A percentile compares a stretch with the other conserved stretches of the same genome.
These are phyloP conservation scores for Jamesozyma hellenica DNA, from an alignment of 805 yeast species.

Conservation along the genomic window DNA sequence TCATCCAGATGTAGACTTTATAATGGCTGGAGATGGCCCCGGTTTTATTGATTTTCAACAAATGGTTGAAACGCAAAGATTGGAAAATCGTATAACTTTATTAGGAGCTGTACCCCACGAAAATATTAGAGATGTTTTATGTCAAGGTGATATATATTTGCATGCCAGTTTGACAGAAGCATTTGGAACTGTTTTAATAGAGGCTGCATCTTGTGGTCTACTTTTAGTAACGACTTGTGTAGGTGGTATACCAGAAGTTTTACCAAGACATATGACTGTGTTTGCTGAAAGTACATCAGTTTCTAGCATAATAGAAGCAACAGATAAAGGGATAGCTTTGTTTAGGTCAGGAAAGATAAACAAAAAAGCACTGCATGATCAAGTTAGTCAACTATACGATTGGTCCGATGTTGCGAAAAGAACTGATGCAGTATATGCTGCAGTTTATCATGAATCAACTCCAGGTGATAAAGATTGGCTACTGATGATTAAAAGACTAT, in stretches of 20 bases:
- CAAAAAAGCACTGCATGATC: slow-evolving; percentile 66
- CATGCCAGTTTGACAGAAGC: slow-evolving; percentile 96
- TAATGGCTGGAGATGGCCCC: slow-evolving; percentile 97
- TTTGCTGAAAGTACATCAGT: slow-evolving; percentile 79
- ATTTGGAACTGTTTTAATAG: slow-evolving; percentile 93
- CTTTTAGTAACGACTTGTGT: slow-evolving; percentile 90
- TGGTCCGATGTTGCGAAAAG: slow-evolving; percentile 85
- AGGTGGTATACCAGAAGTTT: slow-evolving; percentile 95
- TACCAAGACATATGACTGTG: slow-evolving; percentile 87
- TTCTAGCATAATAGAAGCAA: slow-evolving; percentile 63
- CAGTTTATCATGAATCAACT: slow-evolving; percentile 29
- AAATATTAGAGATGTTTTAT: slow-evolving; percentile 85
- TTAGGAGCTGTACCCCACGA: slow-evolving; percentile 88
- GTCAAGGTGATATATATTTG: slow-evolving; percentile 83
- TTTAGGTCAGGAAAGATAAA: slow-evolving; percentile 52
- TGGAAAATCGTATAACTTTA: slow-evolving; percentile 80
- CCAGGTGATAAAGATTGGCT: slow-evolving; percentile 44
- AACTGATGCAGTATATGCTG: slow-evolving; percentile 72
- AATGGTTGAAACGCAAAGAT: slow-evolving; percentile 75
- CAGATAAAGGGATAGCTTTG: slow-evolving; percentile 56
- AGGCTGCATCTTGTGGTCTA: slow-evolving; percentile 94
- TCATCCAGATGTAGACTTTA: slow-evolving; percentile 56
- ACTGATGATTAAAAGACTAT: slow-evolving; percentile 51
- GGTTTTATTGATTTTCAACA: slow-evolving; percentile 88
- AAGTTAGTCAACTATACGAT: slow-evolving; percentile 73